Base-by-base conservation (phyloP, 2,329 filamentous ascomycete species). In the Fusarium devonianum region DNA sequence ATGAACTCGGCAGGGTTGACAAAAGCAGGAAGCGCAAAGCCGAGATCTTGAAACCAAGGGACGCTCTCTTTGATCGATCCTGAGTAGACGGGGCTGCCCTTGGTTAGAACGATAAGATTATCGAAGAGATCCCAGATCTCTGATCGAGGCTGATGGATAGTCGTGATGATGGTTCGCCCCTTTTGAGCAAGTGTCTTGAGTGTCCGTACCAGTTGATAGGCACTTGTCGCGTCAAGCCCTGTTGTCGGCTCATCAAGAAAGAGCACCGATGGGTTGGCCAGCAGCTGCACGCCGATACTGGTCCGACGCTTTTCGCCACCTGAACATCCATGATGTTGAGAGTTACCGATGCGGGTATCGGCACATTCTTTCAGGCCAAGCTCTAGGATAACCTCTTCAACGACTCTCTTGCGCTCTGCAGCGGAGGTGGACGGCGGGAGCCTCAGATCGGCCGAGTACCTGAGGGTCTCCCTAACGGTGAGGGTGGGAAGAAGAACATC, bases 221-320 rank as follows among this genome's bases (percentile, higher is more conserved):
- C 89, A 64, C 86, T 90, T 2, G 87, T 90, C 0, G 88, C 87
- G 71, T 92, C 89, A 7, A 92, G 76, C 1, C 87, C 88, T 2
- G 88, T 92, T 0, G 89, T 92, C 0, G 89, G 88, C 62, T 92
- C 89, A 63, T 93, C 89, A 16, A 91, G 79, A 67, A 90, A 92
- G 6, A 92, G 72, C 1, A 92, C 80, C 5, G 87, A 90, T 2
- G 89, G 89, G 65, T 92, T 92, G 4, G 87, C 84, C n/a, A 92
- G 75, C 46, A 92, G 76, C 69, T 92, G 89, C 4, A 92, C 88
- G 3, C 88, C 89, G 36, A 92, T 89, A 55, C 87, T 90, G 1
- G 87, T 87, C 22, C 89, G 76, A 53, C 89, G 78, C 74, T 91
- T 92, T 68, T 92, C 89, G 3, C 89, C 89, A 0, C 89, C 89